Percentiles rank a stretch among this genome's conserved stretches.
These are phyloP conservation scores for Russula ochroleuca DNA, from an alignment of 768 basidiomycete genomes.

Conservation along the genomic window DNA sequence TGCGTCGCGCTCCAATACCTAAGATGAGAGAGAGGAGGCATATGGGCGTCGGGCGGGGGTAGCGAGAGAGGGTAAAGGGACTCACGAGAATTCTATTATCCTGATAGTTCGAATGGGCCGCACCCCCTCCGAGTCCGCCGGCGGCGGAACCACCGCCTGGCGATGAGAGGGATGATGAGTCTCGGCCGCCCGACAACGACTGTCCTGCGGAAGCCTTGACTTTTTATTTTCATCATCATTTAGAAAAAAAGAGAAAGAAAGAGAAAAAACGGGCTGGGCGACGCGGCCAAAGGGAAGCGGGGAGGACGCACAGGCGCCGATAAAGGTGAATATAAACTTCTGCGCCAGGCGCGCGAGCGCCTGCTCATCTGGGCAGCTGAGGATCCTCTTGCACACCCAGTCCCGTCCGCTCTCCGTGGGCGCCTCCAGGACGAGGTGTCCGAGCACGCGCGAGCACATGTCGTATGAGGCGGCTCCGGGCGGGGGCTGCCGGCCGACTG, in stretches of 20 bases:
- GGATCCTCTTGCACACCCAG: slow-evolving; percentile 23
- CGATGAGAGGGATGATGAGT: slow-evolving; percentile 8
- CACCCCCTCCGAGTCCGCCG: not conserved
- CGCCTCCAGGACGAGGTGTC: slow-evolving; percentile 22
- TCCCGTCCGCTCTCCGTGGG: slow-evolving; percentile 19
- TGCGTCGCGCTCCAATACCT: slow-evolving; percentile 20
- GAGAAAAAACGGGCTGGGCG: not conserved
- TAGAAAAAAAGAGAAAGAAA: not conserved
- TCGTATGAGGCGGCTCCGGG: slow-evolving; percentile 19
- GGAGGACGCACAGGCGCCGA: slow-evolving; percentile 23
- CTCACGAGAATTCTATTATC: slow-evolving; percentile 16
- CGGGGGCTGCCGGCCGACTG: slow-evolving; percentile 18
- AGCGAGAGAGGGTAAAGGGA: not conserved
- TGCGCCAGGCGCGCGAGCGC: slow-evolving; percentile 22
- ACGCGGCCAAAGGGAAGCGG: not conserved
- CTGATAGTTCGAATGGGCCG: not conserved
- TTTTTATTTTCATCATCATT: not conserved
- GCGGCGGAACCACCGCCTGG: not conserved
- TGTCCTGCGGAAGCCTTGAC: slow-evolving; percentile 22
- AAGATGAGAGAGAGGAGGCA: not conserved
- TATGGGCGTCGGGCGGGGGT: too few species aligned
- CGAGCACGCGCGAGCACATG: slow-evolving; percentile 25
- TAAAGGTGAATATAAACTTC: slow-evolving; percentile 24
- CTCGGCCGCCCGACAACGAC: slow-evolving; percentile 1
- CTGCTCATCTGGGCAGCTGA: slow-evolving; percentile 22